Evolutionary conservation across 192 early-diverging fungal genomes (phyloP).

Genomic region (Umbelopsis sp.): DNA sequence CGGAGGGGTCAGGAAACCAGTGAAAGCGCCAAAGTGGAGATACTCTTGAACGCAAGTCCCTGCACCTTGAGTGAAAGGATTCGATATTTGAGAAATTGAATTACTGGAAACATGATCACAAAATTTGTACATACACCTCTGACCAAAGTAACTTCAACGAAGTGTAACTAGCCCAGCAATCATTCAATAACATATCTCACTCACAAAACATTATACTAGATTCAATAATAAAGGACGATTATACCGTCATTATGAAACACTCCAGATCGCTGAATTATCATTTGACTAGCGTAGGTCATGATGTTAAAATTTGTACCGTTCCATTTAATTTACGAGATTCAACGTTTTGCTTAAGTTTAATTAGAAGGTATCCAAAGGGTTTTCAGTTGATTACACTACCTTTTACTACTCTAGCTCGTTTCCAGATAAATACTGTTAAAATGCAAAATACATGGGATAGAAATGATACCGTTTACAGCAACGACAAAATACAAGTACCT

Average conservation of each 20-base stretch:
- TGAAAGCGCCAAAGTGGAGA: too few species aligned
- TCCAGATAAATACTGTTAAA: neutral
- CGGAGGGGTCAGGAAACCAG: too few species aligned
- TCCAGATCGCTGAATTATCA: neutral
- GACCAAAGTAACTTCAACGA: too few species aligned
- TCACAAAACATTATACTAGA: too few species aligned
- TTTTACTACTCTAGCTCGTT: neutral
- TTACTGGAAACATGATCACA: too few species aligned
- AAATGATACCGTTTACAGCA: neutral
- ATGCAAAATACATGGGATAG: conserved; percentile 9
- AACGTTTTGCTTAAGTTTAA: neutral
- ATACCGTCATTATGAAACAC: neutral
- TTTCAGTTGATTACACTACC: neutral
- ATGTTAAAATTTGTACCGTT: neutral
- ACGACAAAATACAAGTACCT: neutral
- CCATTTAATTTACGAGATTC: neutral
- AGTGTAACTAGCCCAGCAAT: too few species aligned
- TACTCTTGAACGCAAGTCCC: too few species aligned
- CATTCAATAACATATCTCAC: too few species aligned
- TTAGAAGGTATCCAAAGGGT: neutral
- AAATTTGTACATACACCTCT: too few species aligned
- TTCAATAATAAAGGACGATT: too few species aligned
- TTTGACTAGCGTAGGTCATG: neutral
- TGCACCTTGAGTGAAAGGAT: too few species aligned
- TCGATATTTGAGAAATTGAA: too few species aligned